Evolutionary conservation across 1,284 basidiomycete species (phyloP).

Genomic region (Ceratobasidium sp.): DNA sequence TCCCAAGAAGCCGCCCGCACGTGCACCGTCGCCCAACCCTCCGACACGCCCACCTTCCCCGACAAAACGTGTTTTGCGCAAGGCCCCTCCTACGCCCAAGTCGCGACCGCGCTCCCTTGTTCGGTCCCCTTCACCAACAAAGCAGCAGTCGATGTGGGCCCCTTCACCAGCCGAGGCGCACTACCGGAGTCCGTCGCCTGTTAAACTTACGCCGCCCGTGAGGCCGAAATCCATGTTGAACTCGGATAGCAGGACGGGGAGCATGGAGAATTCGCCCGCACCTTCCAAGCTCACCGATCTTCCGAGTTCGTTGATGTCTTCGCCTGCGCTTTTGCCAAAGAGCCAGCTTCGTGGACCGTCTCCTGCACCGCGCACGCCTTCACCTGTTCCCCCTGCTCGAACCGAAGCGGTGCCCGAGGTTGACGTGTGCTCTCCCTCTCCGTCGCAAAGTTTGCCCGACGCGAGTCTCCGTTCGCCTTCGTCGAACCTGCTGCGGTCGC

Average conservation of each 20-base stretch:
- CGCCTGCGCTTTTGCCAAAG: conserved; percentile 1
- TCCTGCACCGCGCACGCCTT: conserved; percentile 10
- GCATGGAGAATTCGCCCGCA: conserved; percentile 5
- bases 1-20: conserved; percentile 5
- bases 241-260: background rate
- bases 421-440: conserved; percentile 15
- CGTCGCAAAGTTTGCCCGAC: conserved; percentile 7
- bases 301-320: background rate
- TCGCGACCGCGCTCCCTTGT: conserved; percentile 15
- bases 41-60: conserved; percentile 33
- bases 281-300: background rate
- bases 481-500: conserved; percentile 26
- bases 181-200: conserved; percentile 4
- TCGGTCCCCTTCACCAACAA: conserved; percentile 20
- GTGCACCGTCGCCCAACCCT: conserved; percentile 19
- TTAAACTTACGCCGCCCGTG: conserved; percentile 5
- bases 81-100: conserved; percentile 23
- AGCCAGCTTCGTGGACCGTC: conserved; percentile 7
- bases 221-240: background rate
- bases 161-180: conserved; percentile 19
- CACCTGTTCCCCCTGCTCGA: background rate
- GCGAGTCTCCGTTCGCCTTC: conserved; percentile 29
- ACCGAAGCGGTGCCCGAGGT: background rate
- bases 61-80: conserved; percentile 24
- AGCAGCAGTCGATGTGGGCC: conserved; percentile 37